Percentiles rank a stretch among this genome's conserved stretches.
Conservation (phyloP, 1,139 yeast species). For the Sugiyamaella novakii region DNA sequence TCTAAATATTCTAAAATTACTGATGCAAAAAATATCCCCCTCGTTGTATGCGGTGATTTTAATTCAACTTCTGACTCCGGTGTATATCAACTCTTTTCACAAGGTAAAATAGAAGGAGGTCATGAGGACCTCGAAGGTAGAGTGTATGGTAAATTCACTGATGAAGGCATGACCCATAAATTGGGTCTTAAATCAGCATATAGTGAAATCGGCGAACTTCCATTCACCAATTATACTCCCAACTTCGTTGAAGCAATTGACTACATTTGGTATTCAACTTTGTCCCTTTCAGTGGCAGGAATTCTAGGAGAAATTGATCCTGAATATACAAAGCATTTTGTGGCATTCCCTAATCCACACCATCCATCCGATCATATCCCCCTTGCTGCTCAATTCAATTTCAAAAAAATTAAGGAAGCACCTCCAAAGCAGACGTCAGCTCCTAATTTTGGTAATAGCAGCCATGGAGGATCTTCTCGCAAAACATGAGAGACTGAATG, state of each 20-base stretch:
- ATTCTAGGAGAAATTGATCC: conserved; percentile 82
- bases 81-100: conserved; percentile 84
- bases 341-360: conserved; percentile 93
- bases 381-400: conserved; percentile 71
- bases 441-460: conserved; percentile 23
- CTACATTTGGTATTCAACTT: conserved; percentile 91
- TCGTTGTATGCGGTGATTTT: conserved; percentile 92
- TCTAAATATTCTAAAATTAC: conserved; percentile 42
- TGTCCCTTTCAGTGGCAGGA: conserved; percentile 77
- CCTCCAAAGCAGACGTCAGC: conserved; percentile 34
- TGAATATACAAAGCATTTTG: conserved; percentile 70
- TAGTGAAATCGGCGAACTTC: conserved; percentile 80
- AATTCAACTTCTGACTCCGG: conserved; percentile 88
- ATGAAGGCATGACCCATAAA: conserved; percentile 81
- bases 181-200: conserved; percentile 86
- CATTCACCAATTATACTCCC: conserved; percentile 93
- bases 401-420: conserved; percentile 53
- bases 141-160: conserved; percentile 89
- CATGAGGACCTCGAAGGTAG: conserved; percentile 84
- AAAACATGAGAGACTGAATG: conserved; percentile 15
- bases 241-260: conserved; percentile 91
- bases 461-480: conserved; percentile 16
- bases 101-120: conserved; percentile 64
- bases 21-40: conserved; percentile 67
- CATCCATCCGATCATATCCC: conserved; percentile 96